Percentiles rank a stretch among this genome's conserved stretches.
Conservation (phyloP, 148 eudicot genomes). For the Polygonum maritimum region DNA sequence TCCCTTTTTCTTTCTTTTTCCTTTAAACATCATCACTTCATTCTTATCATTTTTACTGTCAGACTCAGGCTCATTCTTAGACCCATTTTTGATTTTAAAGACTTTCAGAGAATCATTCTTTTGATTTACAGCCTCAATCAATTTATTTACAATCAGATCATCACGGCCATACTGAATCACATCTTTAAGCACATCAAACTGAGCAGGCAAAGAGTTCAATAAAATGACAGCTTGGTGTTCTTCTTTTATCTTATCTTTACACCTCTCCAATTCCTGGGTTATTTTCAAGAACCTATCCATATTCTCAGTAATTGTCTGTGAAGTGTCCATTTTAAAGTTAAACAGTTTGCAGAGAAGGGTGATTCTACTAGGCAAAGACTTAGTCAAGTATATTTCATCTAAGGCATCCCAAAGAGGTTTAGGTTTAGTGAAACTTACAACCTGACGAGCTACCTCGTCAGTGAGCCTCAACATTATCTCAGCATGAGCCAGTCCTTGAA, state of each 20-base stretch:
- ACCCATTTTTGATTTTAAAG: background rate
- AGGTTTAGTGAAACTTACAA: background rate
- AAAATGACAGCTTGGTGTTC: too few relatives aligned
- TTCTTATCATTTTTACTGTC: too few relatives aligned
- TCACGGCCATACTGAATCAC: too few relatives aligned
- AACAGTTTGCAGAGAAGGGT: background rate
- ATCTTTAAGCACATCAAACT: too few relatives aligned
- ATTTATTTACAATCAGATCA: too few relatives aligned
- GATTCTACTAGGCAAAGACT: background rate
- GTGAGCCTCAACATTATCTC: background rate
- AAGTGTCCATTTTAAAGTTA: background rate
- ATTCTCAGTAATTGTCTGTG: background rate
- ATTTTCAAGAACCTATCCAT: background rate
- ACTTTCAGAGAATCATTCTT: background rate
- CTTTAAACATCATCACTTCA: background rate
- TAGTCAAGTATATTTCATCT: background rate
- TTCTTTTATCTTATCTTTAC: too few relatives aligned
- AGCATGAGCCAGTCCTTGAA: background rate
- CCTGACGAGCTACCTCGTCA: background rate
- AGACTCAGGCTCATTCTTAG: background rate
- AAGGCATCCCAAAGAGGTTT: background rate
- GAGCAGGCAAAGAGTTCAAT: too few relatives aligned
- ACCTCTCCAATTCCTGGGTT: too few relatives aligned
- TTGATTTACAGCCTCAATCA: background rate
- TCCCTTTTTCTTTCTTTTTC: too few relatives aligned